These are phyloP conservation scores for Pisolithus albus DNA, from an alignment of 768 basidiomycete genomes.

Conservation along the genomic window DNA sequence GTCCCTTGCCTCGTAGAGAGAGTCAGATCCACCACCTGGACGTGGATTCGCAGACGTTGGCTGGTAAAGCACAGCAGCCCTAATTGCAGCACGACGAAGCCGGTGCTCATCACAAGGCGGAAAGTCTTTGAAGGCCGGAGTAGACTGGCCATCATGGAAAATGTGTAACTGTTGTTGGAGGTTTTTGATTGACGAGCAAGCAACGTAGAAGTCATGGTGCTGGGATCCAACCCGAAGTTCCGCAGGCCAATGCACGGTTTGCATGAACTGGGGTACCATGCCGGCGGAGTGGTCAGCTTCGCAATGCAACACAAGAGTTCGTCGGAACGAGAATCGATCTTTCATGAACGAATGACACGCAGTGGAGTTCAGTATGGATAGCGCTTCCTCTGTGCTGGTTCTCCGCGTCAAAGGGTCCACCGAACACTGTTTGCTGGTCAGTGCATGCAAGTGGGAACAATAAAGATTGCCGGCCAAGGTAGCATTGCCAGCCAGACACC, in stretches of 20 bases:
- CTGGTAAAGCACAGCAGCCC: constrained; percentile 11
- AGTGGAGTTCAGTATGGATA: constrained; percentile 33
- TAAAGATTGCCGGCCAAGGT: constrained; percentile 29
- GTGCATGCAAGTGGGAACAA: constrained; percentile 38
- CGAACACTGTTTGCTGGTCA: constrained; percentile 34
- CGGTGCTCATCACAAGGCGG: constrained; percentile 5
- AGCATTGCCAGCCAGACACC: constrained; percentile 21
- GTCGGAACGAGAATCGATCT: constrained; percentile 22
- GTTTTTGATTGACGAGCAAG: constrained; percentile 23
- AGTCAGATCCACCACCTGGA: not conserved
- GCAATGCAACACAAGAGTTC: constrained; percentile 29
- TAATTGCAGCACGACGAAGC: constrained; percentile 12
- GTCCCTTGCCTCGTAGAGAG: constrained; percentile 7
- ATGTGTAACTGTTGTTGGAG: constrained; percentile 14
- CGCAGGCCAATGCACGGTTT: constrained; percentile 29
- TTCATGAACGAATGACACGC: constrained; percentile 35
- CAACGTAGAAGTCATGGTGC: constrained; percentile 22
- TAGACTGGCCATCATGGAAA: constrained; percentile 3
- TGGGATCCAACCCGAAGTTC: constrained; percentile 21
- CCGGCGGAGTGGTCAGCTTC: constrained; percentile 28
- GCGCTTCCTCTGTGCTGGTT: constrained; percentile 40
- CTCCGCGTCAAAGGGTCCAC: constrained; percentile 38
- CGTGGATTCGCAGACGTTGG: not conserved
- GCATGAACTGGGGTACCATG: constrained; percentile 39
- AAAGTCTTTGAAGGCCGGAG: constrained; percentile 1